phyloP scores from a whole-genome alignment of 1,139 yeast genomes.

The Blastobotrys capitulatus region DNA sequence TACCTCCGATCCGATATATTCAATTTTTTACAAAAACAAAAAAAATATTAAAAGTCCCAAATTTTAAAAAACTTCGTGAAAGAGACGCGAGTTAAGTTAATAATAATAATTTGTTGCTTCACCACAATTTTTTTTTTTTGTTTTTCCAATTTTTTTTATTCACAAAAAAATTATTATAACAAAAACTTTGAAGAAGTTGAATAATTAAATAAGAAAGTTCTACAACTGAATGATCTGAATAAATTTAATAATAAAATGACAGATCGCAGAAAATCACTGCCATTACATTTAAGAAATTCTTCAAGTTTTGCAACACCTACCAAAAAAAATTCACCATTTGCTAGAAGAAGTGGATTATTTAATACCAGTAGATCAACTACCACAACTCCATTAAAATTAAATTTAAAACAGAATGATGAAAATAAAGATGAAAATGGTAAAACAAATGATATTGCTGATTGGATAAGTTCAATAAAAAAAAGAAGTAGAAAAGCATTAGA shows the following conservation, averaged over 20 bases:
- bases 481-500: constrained; percentile 36
- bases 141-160: no score
- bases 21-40: no score
- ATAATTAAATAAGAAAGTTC: no score
- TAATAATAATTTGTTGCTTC: no score
- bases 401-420: background rate
- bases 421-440: background rate
- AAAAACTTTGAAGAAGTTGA: no score
- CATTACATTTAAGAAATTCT: constrained; percentile 7
- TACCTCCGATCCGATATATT: no score
- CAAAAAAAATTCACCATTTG: constrained; percentile 10
- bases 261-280: constrained; percentile 7
- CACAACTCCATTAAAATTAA: background rate
- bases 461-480: constrained; percentile 47
- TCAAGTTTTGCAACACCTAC: background rate
- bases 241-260: background rate
- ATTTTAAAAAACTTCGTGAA: no score
- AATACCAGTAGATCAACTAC: background rate
- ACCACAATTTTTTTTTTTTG: no score
- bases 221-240: background rate
- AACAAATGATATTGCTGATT: constrained; percentile 38
- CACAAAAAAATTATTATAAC: no score
- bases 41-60: no score
- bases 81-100: no score
- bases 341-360: constrained; percentile 1